Base-by-base conservation (phyloP, 2,329 filamentous ascomycete species). In the Colletotrichum cuscutae region DNA sequence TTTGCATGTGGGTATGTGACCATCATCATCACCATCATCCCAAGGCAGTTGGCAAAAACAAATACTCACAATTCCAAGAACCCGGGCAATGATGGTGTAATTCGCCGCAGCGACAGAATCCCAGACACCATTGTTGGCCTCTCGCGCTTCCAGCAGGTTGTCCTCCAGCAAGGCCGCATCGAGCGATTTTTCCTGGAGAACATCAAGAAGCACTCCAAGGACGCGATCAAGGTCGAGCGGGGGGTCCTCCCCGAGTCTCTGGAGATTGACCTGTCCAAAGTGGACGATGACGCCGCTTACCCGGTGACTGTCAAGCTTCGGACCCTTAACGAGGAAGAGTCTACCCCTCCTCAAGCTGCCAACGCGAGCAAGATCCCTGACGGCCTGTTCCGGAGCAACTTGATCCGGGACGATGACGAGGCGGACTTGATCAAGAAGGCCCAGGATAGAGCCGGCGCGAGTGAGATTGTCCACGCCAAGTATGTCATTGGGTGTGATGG, bases 401-500 rank as follows among this genome's bases (percentile, higher is more conserved):
- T 92, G 6, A 80, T 85, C 0, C 81, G 86, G 7, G 89, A 91
- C 64, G 90, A 91, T 74, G 90, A 87, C 0, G 85, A 88, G 1
- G 87, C 89, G 73, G 71, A 79, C 70, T 35, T 76, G 30, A 71
- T 75, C 66, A 26, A 24, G 37, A 70, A 32, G 49, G 61, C 67
- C 66, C 76, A 69, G 75, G 78, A 59, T 24, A 73, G 80, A 69
- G 85, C 78, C 15, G 79, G 81, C 76, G 73, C 75, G 76, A 78
- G 80, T 61, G 87, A 89, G 75, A 77, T 80, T 0, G 81, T 92
- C 2, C 86, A 83, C 52, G 86, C 88, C 6, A 91, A 91, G 77
- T 94, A 92, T 74, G 84, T 94, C 35, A 85, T 94, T 4, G 92
- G 92, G 0, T 91, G 89, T 57, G 92, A 94, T 74, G 92, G 92